A percentile compares a stretch with the other conserved stretches of the same genome.
Conservation (phyloP, 306 rosid species). For the Vachellia collinsii region DNA sequence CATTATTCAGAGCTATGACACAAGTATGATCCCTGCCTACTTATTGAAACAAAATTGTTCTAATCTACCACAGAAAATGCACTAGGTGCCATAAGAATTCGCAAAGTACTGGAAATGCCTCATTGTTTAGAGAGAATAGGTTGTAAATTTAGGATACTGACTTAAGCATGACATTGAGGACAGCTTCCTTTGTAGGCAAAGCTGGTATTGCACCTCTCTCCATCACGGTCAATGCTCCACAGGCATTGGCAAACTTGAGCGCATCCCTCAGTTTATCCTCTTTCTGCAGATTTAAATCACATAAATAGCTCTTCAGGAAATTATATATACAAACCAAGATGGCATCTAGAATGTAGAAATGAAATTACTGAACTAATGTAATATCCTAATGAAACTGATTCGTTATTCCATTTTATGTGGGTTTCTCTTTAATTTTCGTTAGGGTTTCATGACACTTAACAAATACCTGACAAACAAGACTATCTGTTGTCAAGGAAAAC, state of each 20-base stretch:
- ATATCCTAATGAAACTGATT: background rate
- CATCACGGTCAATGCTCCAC: slow-evolving; percentile 90
- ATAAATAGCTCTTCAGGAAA: background rate
- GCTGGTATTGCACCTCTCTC: slow-evolving; percentile 99
- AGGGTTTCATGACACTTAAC: background rate
- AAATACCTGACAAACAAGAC: background rate
- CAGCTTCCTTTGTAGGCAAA: slow-evolving; percentile 83
- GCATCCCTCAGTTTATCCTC: slow-evolving; percentile 84
- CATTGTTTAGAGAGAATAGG: slow-evolving; percentile 16
- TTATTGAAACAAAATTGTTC: slow-evolving; percentile 32
- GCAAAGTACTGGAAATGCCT: slow-evolving; percentile 10
- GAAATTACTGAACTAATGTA: background rate
- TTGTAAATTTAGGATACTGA: slow-evolving; percentile 45
- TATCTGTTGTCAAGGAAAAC: background rate
- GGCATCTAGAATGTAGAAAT: slow-evolving; percentile 4
- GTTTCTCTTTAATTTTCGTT: background rate
- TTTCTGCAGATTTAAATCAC: slow-evolving; percentile 56
- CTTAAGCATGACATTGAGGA: slow-evolving; percentile 60
- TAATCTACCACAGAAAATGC: slow-evolving; percentile 31
- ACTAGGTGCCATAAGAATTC: slow-evolving; percentile 29
- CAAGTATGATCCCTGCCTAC: slow-evolving; percentile 3
- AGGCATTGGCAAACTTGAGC: slow-evolving; percentile 86
- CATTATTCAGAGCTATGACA: slow-evolving; percentile 27
- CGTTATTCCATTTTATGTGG: background rate
- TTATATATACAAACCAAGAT: background rate